Base-by-base conservation (phyloP, 2,329 filamentous ascomycete species). In the Dothistroma pini region DNA sequence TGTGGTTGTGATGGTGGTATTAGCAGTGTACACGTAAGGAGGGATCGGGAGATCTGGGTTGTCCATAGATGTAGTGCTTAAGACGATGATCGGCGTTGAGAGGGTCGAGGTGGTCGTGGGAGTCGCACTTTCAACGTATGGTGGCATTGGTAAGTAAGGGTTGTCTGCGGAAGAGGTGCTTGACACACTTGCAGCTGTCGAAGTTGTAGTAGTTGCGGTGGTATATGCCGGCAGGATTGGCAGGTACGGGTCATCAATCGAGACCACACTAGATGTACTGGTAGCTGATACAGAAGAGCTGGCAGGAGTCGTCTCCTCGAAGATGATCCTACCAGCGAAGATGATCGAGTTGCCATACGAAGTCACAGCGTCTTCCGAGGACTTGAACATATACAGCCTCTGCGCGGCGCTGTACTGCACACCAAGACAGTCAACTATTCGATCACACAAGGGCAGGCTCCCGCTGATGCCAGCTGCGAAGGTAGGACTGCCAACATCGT, bases 381-480 rank as follows among this genome's bases (percentile, higher is more conserved):
- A 63, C 65, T 70, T 69, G 49, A 70, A 51, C 32, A 64, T 62
- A 51, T 68, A 71, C 10, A 60, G n/a, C 7, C 57, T 53, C 7
- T 56, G 29, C 2, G 11, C 19, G 2, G 57, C 58, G 35, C 67
- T 59, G 51, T 60, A 70, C 9, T 62, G 49, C 5, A 68, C 62
- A 49, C 65, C 69, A 49, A 60, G 57, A 57, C 68, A 71, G 11
- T 60, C 61, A 11, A 58, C 56, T 10, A 64, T 62, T 2, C 50
- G 35, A 35, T 68, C 66, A 41, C 68, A 70, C 51, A 47, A 57
- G 7, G 65, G 56, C 32, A 69, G 34, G 52, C 68, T 69, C 8
- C 60, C 63, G 2, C 56, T 53, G 10, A 70, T 50, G 1, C 59
- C 62, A n/a, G 56, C 22, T 31, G 53, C 62, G n/a, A 41, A 57